phyloP scores from a whole-genome alignment of 805 yeast species.

The Suhomyces sp. region DNA sequence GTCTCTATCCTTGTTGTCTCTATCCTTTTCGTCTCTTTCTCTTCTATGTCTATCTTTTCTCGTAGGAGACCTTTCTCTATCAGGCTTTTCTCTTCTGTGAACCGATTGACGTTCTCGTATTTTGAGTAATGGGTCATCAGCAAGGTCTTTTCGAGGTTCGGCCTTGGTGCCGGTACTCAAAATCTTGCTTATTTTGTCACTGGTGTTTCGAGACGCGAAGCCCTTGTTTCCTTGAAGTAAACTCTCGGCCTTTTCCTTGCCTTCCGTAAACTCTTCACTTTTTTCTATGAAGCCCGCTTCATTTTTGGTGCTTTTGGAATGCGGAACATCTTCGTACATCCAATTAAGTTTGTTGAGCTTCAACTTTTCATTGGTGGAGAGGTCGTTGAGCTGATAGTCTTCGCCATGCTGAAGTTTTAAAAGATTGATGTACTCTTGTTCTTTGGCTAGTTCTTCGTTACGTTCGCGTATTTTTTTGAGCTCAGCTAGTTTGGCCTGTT shows the following conservation, averaged over 20 bases:
- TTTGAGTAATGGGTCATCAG: conserved; percentile 51
- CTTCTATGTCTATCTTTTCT: conserved; percentile 2
- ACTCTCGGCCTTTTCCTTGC: conserved; percentile 45
- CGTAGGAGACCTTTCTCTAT: background rate
- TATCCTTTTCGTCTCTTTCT: background rate
- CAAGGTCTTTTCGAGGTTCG: conserved; percentile 19
- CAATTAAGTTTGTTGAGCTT: conserved; percentile 60
- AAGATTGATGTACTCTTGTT: conserved; percentile 58
- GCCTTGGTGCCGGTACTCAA: conserved; percentile 23
- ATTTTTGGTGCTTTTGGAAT: conserved; percentile 21
- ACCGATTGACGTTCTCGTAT: conserved; percentile 16
- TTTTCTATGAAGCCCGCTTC: conserved; percentile 37
- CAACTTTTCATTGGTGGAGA: conserved; percentile 22
- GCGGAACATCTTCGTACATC: conserved; percentile 74
- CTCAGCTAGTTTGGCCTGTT: conserved; percentile 74
- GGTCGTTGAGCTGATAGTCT: conserved; percentile 26
- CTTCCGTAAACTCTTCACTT: conserved; percentile 29
- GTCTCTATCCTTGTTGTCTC: conserved; percentile 3
- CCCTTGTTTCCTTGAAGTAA: conserved; percentile 48
- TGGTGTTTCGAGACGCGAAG: background rate
- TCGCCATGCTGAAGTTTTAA: conserved; percentile 44
- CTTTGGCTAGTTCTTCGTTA: conserved; percentile 59
- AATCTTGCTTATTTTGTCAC: conserved; percentile 1
- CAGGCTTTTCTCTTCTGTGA: conserved; percentile 5
- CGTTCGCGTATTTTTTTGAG: conserved; percentile 60